phyloP scores from a whole-genome alignment of 306 rosid species.

The Quercus alba region DNA sequence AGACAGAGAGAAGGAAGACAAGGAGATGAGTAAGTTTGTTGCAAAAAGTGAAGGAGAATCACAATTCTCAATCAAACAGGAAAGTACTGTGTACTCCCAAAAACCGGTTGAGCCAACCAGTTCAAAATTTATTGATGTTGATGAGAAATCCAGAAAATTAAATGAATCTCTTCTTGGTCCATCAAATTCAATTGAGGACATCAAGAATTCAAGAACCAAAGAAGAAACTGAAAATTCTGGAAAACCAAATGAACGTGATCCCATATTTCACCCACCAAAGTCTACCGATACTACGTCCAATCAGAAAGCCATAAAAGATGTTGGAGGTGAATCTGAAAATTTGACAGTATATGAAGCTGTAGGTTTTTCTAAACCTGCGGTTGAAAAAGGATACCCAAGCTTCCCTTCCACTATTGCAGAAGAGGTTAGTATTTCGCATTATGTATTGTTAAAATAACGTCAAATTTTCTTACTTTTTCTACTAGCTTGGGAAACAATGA shows the following conservation, averaged over 20 bases:
- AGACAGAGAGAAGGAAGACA: not conserved
- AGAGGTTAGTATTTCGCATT: conserved; percentile 1
- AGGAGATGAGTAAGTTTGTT: conserved; percentile 7
- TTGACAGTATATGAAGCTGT: too few relatives aligned
- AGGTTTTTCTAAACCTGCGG: too few relatives aligned
- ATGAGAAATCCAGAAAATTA: conserved; percentile 11
- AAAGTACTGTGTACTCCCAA: not conserved
- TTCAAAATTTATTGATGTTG: not conserved
- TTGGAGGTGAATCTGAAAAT: not conserved
- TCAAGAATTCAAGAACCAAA: not conserved
- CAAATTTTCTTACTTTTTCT: too few relatives aligned
- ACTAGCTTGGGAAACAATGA: too few relatives aligned
- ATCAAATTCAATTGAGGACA: not conserved
- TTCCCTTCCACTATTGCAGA: too few relatives aligned
- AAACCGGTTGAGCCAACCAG: not conserved
- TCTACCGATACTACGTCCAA: not conserved
- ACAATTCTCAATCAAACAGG: conserved; percentile 5
- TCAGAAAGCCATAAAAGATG: not conserved
- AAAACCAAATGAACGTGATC: not conserved
- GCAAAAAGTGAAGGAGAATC: conserved; percentile 20
- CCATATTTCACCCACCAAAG: not conserved
- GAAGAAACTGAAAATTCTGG: not conserved
- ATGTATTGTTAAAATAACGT: too few relatives aligned
- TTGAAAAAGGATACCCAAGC: too few relatives aligned
- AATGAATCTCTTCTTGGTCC: conserved; percentile 13